Percentiles rank a stretch among this genome's conserved stretches.
phyloP scores from a whole-genome alignment of 2,329 filamentous ascomycete species.

The Elsinoe necatrix region DNA sequence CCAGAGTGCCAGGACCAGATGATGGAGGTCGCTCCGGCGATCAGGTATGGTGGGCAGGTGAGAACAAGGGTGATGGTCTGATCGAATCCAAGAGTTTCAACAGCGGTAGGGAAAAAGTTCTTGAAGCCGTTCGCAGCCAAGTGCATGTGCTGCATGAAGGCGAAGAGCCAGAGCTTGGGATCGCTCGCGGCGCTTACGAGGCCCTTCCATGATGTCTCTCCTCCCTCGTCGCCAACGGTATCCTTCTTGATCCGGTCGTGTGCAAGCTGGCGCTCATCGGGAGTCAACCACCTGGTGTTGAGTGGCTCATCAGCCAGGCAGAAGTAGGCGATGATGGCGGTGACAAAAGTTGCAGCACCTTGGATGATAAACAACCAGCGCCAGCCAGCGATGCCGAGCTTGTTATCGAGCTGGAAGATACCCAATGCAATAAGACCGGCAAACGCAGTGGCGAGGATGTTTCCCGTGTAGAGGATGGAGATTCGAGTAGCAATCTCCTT shows the following conservation, averaged over 20 bases:
- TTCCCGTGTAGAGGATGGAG: conserved; percentile 40
- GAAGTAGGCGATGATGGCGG: conserved; percentile 21
- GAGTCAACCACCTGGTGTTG: conserved; percentile 27
- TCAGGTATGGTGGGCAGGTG: conserved; percentile 34
- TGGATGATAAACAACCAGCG: conserved; percentile 33
- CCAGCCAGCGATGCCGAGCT: conserved; percentile 37
- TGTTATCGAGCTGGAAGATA: conserved; percentile 37
- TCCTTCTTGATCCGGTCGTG: conserved; percentile 44
- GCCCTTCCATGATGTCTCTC: conserved; percentile 40
- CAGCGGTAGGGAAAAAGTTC: conserved; percentile 40
- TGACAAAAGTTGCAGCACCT: conserved; percentile 28
- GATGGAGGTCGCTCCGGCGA: conserved; percentile 27
- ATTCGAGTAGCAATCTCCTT: conserved; percentile 30
- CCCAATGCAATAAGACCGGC: conserved; percentile 33
- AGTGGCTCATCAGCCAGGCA: conserved; percentile 18
- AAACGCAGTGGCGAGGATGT: conserved; percentile 37
- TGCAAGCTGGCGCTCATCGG: conserved; percentile 42
- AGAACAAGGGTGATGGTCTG: conserved; percentile 44
- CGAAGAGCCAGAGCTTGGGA: conserved; percentile 46
- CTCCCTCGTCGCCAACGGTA: conserved; percentile 41
- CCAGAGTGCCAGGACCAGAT: conserved; percentile 30
- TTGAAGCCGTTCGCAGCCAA: conserved; percentile 46
- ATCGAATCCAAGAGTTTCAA: conserved; percentile 43
- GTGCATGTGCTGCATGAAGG: conserved; percentile 50
- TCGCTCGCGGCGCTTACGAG: conserved; percentile 44